Evolutionary conservation across 768 basidiomycete genomes (phyloP), one percentile per base, ranked within the genome.

Genomic region (Omphalotus guepiniiformis): DNA sequence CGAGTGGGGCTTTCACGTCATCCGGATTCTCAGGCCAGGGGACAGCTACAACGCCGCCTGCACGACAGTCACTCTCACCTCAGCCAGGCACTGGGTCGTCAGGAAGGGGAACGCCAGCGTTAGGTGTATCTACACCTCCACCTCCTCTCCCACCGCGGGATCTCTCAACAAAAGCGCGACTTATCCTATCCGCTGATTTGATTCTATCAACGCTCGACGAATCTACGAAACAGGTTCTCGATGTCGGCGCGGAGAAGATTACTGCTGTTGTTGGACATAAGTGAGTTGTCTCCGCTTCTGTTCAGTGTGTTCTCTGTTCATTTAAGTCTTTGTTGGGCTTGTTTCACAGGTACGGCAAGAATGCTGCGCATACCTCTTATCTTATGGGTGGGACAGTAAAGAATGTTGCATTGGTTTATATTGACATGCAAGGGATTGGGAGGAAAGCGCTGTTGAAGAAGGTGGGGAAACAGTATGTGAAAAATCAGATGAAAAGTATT

Each of bases 391-490:
- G 80, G 6, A 80, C 82, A 0, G 83, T 82, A 27, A 70, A 78
- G 51, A 89, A 90, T 63, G 79, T 87, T 11, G 82, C 76, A 3
- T 68, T 89, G 29, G 83, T 91, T 18, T 91, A 89, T 63, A 75
- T 90, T 32, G 88, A 90, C 60, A 73, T 85, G 70, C 65, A 73
- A 2, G 86, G 87, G 1, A 78, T 91, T 29, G 87, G 85, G 7
- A 69, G 85, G 48, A 69, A 78, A 38, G 88, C 86, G 11, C 61
- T 91, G 43, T 62, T 91, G 58, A 83, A 73, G 68, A 75, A 72
- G 49, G 79, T 73, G 0, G 82, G 80, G 16, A 79, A 68, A 70
- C 72, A 75, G 34, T 80, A 75, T 55, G 68, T 84, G 19, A 80
- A 76, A 57, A 75, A 68, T 12, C 61, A 65, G 35, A 42, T 72